phyloP scores from a whole-genome alignment of 2,329 filamentous ascomycete species.

The Rutstroemia sp. region DNA sequence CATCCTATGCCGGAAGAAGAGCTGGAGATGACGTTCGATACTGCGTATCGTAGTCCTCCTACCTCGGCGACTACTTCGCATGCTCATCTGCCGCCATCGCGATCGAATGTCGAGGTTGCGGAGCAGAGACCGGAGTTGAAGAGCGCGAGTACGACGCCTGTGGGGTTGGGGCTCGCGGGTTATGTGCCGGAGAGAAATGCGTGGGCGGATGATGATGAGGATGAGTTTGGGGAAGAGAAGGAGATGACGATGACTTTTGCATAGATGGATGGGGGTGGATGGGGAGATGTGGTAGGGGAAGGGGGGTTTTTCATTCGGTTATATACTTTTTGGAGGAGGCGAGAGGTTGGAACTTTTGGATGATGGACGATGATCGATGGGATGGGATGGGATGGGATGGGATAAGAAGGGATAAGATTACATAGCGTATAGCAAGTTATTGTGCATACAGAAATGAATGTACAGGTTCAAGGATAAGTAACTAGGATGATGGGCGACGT shows the following conservation, averaged over 20 bases:
- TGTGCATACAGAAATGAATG: too few relatives aligned
- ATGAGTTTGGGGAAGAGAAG: conserved; percentile 63
- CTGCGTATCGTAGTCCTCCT: conserved; percentile 35
- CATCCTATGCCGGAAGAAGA: conserved; percentile 33
- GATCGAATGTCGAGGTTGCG: neutral
- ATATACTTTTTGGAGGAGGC: neutral
- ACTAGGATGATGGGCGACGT: too few relatives aligned
- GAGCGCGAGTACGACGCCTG: conserved; percentile 39
- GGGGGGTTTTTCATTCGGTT: neutral
- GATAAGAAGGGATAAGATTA: neutral
- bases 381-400: neutral
- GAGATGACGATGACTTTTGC: conserved; percentile 78
- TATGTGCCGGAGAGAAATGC: conserved; percentile 43
- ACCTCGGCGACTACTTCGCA: conserved; percentile 15
- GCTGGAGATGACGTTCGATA: conserved; percentile 68
- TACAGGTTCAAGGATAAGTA: too few relatives aligned
- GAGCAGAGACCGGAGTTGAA: conserved; percentile 34
- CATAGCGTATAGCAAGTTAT: too few relatives aligned
- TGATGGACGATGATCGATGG: neutral
- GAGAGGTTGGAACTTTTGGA: neutral
- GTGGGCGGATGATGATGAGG: conserved; percentile 65
- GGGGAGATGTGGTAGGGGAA: neutral
- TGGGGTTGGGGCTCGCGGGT: neutral
- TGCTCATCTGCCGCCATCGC: conserved; percentile 10
- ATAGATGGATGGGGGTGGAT: conserved; percentile 10